Evolutionary conservation across 306 rosid genomes (phyloP), one percentile per base, ranked within the genome.

Genomic region (Inga laurina): DNA sequence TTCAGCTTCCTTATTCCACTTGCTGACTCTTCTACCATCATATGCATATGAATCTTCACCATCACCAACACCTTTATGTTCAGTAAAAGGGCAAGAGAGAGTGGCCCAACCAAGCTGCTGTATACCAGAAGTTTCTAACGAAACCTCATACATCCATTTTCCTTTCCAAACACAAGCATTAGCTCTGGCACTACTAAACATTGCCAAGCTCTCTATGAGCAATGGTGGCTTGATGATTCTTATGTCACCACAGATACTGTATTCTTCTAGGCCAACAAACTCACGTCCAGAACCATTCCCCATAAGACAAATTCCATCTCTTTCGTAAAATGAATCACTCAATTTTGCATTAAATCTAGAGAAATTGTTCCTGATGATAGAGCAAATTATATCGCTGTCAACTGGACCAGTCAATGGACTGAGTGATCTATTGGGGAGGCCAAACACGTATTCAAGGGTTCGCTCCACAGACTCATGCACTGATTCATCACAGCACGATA

Each of bases 71-170:
- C 97, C 99, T 90, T 94, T 86, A 24, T 92, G 95, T 67, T 94
- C 93, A 68, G 94, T 91, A 85, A 96, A 96, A 77, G 95, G 98
- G 77, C 95, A 96, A 79, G 97, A 90, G 87, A 89, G 80, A 84
- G 98, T 94, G 43, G 97, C 98, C 99, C 99, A 96, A 69, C 99
- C 99, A 87, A 96, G 90, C 87, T 96, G 98, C 79, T 94, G 98
- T 86, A 93, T 86, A 57, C 99, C 99, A n/a, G 97, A 87, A 82
- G 98, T 96, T 87, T 96, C 99, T 65, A 96, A 83, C 84, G 86
- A 52, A 82, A 92, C 95, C 86, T 96, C 99, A 84, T 94, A 96
- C 99, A 96, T 96, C 99, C 99, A 96, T 89, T 96, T 96, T 75
- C 99, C 98, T 79, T 89, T 91, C 97, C 97, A 88, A 80, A 94